Percentiles rank a stretch among this genome's conserved stretches.
These are phyloP conservation scores for Leishmania braziliensis DNA, from an alignment of 208 protist genomes.

Conservation along the genomic window DNA sequence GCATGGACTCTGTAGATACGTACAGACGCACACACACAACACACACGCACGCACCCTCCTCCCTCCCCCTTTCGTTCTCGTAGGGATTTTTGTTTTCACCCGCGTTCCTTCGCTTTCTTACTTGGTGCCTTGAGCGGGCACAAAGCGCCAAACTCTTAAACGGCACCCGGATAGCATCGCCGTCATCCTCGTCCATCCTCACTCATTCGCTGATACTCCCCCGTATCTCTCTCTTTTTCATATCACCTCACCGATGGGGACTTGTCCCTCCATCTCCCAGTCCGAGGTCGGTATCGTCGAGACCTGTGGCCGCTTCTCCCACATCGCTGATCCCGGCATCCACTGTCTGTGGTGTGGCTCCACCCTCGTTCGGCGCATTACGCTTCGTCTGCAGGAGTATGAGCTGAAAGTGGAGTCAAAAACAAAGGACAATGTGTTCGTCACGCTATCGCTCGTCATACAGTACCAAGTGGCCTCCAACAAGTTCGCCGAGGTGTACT, in stretches of 20 bases:
- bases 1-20: neutral
- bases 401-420: slow-evolving; percentile 59
- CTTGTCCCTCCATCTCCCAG: slow-evolving; percentile 52
- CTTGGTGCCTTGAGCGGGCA: too few species aligned
- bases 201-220: neutral
- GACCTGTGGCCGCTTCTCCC: slow-evolving; percentile 60
- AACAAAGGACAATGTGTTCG: slow-evolving; percentile 91
- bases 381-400: slow-evolving; percentile 54
- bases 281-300: slow-evolving; percentile 67
- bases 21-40: neutral
- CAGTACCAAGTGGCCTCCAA: slow-evolving; percentile 58
- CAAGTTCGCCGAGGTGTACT: slow-evolving; percentile 46
- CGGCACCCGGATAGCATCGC: neutral
- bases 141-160: too few species aligned
- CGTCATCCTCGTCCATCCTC: neutral
- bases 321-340: slow-evolving; percentile 53
- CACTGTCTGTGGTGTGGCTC: slow-evolving; percentile 61
- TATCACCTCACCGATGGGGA: slow-evolving; percentile 26
- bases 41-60: too few species aligned
- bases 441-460: slow-evolving; percentile 53
- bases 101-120: neutral
- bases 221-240: neutral
- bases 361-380: slow-evolving; percentile 31
- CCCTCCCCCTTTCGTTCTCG: neutral
- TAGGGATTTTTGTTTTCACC: neutral